Percentiles rank a stretch among this genome's conserved stretches.
phyloP scores from a whole-genome alignment of 1,284 basidiomycete species.

The Marasmius oreades region DNA sequence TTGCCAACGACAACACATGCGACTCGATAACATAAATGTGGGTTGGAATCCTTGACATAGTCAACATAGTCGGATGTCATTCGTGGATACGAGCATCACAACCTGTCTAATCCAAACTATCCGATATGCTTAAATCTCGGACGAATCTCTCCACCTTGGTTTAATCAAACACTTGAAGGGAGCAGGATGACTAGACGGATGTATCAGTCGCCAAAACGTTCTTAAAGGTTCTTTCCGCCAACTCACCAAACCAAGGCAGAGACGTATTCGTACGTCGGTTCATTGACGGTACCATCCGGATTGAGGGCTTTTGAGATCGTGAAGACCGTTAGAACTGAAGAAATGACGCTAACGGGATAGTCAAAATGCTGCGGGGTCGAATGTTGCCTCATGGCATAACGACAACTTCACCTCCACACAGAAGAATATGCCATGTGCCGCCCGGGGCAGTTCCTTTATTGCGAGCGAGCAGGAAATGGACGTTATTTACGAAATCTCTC shows the following conservation, averaged over 20 bases:
- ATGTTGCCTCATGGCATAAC: too few relatives aligned
- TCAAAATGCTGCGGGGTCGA: too few relatives aligned
- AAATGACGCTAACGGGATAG: slow-evolving; percentile 34
- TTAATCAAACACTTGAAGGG: background rate
- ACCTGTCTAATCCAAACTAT: background rate
- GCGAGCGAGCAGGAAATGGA: background rate
- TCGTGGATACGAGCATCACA: too few relatives aligned
- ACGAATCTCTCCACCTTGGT: background rate
- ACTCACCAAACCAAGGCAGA: slow-evolving; percentile 25
- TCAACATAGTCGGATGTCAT: too few relatives aligned
- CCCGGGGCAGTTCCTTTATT: slow-evolving; percentile 24
- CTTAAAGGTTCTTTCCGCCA: too few relatives aligned
- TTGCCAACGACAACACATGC: too few relatives aligned
- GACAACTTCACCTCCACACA: background rate
- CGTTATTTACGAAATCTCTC: background rate
- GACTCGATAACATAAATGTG: too few relatives aligned
- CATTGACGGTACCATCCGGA: slow-evolving; percentile 24
- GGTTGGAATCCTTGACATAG: too few relatives aligned
- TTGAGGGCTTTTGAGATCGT: slow-evolving; percentile 29
- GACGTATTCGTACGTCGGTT: slow-evolving; percentile 22
- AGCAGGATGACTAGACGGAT: background rate
- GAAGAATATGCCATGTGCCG: background rate
- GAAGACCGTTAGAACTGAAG: slow-evolving; percentile 34
- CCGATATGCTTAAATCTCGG: background rate
- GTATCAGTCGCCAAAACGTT: too few relatives aligned